Evolutionary conservation across 306 rosid genomes (phyloP).

Genomic region (Lathyrus oleraceus): DNA sequence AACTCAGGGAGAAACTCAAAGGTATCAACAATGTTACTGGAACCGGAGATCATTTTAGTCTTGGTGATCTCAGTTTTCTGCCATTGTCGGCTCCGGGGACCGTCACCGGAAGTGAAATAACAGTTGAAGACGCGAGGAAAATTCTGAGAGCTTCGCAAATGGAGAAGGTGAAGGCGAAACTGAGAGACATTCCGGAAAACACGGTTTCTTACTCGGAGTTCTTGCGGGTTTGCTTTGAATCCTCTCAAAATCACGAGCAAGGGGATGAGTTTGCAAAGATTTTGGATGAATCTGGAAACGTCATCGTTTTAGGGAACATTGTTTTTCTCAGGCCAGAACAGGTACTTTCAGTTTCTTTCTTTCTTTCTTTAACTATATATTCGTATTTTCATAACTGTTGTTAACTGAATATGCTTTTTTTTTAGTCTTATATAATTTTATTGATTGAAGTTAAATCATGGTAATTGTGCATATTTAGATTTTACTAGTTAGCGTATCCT

Average conservation of each 20-base stretch:
- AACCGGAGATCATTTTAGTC: slow-evolving; percentile 1
- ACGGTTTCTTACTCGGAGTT: slow-evolving; percentile 62
- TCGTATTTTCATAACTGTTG: neutral
- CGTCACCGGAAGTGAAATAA: slow-evolving; percentile 37
- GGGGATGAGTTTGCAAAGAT: slow-evolving; percentile 67
- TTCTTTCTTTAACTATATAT: neutral
- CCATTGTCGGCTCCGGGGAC: neutral
- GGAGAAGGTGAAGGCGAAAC: slow-evolving; percentile 67
- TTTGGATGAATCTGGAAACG: slow-evolving; percentile 74
- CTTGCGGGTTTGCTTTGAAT: slow-evolving; percentile 57
- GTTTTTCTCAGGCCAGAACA: slow-evolving; percentile 85
- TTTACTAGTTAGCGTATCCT: neutral
- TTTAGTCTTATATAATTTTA: neutral
- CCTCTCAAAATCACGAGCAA: slow-evolving; percentile 50
- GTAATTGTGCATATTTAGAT: neutral
- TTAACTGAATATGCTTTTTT: neutral
- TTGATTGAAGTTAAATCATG: neutral
- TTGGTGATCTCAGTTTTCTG: neutral
- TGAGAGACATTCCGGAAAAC: slow-evolving; percentile 49
- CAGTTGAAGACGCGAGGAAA: slow-evolving; percentile 64
- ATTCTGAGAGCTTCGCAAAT: slow-evolving; percentile 55
- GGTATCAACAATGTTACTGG: slow-evolving; percentile 21
- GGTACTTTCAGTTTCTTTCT: slow-evolving; percentile 40
- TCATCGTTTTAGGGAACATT: slow-evolving; percentile 75
- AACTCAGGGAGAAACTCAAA: slow-evolving; percentile 47